These are phyloP conservation scores for Acanthamoeba rhysodes DNA, from an alignment of 208 protist species.

Conservation along the genomic window DNA sequence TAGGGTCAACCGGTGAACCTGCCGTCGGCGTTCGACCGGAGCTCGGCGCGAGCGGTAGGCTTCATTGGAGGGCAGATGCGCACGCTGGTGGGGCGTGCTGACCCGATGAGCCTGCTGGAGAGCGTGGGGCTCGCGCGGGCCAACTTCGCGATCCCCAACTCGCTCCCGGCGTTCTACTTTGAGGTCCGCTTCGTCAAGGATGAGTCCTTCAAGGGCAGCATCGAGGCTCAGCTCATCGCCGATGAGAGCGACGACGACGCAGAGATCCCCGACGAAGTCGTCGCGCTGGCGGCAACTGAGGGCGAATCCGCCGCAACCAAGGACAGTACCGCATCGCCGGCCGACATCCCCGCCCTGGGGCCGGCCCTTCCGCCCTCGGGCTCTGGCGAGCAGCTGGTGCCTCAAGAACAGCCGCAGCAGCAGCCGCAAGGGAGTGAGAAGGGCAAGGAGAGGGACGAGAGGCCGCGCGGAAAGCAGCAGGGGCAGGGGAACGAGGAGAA, in stretches of 20 bases:
- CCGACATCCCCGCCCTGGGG: too few relatives aligned
- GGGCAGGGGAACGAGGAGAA: not conserved
- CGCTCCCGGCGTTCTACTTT: constrained; percentile 76
- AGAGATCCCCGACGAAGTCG: not conserved
- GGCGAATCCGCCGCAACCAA: not conserved
- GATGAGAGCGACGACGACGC: constrained; percentile 2
- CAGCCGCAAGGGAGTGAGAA: too few relatives aligned
- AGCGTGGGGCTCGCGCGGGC: constrained; percentile 62
- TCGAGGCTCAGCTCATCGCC: constrained; percentile 12
- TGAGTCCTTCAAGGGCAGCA: constrained; percentile 47
- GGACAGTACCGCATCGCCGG: not conserved
- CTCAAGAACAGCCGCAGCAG: too few relatives aligned
- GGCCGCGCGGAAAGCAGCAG: not conserved
- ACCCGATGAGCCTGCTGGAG: constrained; percentile 20
- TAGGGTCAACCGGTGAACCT: constrained; percentile 50
- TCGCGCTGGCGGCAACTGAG: not conserved
- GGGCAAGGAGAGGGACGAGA: not conserved
- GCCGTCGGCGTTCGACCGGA: constrained; percentile 25
- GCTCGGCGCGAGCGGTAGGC: not conserved
- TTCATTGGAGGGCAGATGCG: constrained; percentile 18
- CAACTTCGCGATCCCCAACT: constrained; percentile 75
- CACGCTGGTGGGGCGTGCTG: constrained; percentile 9
- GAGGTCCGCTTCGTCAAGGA: constrained; percentile 53
- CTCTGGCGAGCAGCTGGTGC: too few relatives aligned
- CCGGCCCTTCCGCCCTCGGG: too few relatives aligned